These are phyloP conservation scores for Terfezia boudieri DNA, from an alignment of 495 filamentous ascomycete genomes.

Conservation along the genomic window DNA sequence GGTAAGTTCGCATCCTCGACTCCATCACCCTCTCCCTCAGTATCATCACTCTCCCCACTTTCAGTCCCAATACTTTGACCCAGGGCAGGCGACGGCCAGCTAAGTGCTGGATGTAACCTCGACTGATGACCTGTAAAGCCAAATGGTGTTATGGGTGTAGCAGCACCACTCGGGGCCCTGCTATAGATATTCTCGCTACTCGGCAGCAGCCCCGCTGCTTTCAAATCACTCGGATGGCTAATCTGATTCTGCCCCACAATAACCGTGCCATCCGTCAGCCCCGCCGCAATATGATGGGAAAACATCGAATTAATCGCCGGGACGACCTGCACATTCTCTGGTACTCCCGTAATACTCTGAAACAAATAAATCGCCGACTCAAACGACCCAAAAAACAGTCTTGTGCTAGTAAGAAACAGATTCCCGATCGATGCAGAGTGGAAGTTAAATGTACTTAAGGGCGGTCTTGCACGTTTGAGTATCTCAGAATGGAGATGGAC, in stretches of 20 bases:
- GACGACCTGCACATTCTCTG: constrained; percentile 50
- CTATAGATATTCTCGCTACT: neutral
- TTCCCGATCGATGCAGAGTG: constrained; percentile 78
- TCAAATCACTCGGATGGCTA: constrained; percentile 42
- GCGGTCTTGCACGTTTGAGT: constrained; percentile 55
- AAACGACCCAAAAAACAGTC: constrained; percentile 60
- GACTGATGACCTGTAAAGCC: neutral
- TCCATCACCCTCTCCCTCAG: constrained; percentile 13
- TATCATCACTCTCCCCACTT: constrained; percentile 7
- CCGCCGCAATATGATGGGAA: constrained; percentile 77
- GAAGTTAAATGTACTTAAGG: constrained; percentile 61
- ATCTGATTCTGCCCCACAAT: constrained; percentile 88
- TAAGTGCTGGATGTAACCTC: neutral
- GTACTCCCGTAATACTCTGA: constrained; percentile 57
- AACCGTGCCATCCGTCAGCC: constrained; percentile 47
- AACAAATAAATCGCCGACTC: constrained; percentile 66
- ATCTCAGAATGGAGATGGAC: constrained; percentile 78
- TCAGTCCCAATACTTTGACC: neutral
- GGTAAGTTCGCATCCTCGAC: constrained; percentile 68
- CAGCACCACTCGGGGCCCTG: neutral
- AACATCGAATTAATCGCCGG: constrained; percentile 89
- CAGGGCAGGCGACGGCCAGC: neutral
- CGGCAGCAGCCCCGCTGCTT: neutral
- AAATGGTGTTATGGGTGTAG: neutral
- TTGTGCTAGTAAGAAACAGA: constrained; percentile 68